Percentiles rank a stretch among this genome's conserved stretches.
These are phyloP conservation scores for Fusarium circinatum DNA, from an alignment of 2,329 filamentous ascomycete species.

Conservation along the genomic window DNA sequence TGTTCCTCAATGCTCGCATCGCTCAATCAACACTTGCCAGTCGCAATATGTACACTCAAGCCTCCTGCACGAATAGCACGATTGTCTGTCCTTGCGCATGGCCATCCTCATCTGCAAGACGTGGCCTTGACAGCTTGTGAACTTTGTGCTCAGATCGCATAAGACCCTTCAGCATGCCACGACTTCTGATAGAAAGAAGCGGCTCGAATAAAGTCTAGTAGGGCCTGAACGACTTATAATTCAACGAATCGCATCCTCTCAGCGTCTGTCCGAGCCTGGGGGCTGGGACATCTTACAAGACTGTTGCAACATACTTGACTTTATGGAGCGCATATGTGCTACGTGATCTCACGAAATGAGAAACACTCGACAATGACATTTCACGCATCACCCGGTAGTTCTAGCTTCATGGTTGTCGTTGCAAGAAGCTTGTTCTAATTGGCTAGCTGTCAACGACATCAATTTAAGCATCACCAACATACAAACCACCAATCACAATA, in stretches of 20 bases:
- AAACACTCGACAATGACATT: too few relatives aligned
- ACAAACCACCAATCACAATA: neutral
- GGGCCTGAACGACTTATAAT: neutral
- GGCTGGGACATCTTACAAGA: neutral
- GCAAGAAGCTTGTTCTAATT: neutral
- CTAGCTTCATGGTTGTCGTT: neutral
- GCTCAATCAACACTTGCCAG: neutral
- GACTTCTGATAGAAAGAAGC: too few relatives aligned
- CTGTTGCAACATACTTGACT: too few relatives aligned
- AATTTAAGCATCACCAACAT: neutral
- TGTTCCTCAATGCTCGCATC: neutral
- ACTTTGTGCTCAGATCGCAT: too few relatives aligned
- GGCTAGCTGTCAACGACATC: neutral
- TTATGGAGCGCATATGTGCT: neutral
- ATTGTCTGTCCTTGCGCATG: rapidly evolving
- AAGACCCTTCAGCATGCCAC: rapidly evolving
- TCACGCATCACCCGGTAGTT: too few relatives aligned
- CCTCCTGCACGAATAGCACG: neutral
- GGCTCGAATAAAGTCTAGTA: rapidly evolving
- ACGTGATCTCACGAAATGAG: neutral
- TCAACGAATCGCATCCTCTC: neutral
- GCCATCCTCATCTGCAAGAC: neutral
- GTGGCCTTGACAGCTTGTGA: neutral
- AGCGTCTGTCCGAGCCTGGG: neutral
- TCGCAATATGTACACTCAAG: rapidly evolving